Evolutionary conservation across 2,329 filamentous ascomycete species (phyloP).

Genomic region (Fusarium sp.): DNA sequence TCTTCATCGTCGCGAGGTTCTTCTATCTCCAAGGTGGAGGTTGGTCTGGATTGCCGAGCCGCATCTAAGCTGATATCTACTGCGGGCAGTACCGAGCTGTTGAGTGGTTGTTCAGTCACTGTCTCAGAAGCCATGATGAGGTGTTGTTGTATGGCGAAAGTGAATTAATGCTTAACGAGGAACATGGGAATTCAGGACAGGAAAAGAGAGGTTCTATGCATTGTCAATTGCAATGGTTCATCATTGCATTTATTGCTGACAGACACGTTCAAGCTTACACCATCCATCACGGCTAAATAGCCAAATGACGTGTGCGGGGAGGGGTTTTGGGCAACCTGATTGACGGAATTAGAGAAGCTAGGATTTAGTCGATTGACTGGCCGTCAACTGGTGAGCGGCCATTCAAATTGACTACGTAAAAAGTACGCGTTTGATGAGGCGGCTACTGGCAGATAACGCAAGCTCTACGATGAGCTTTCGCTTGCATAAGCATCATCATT

Average conservation of each 20-base stretch:
- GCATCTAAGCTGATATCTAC: neutral
- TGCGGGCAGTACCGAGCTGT: accelerated
- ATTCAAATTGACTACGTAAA: neutral
- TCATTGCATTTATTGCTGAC: slow-evolving; percentile 6
- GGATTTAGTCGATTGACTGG: too few relatives aligned
- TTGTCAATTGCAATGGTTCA: too few relatives aligned
- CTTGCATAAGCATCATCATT: too few relatives aligned
- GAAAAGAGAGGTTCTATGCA: accelerated
- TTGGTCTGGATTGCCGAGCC: neutral
- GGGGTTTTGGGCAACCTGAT: neutral
- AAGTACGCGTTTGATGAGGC: neutral
- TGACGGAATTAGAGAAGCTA: neutral
- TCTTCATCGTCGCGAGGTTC: slow-evolving; percentile 9
- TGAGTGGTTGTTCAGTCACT: neutral
- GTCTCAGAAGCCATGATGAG: slow-evolving; percentile 13
- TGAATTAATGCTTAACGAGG: accelerated
- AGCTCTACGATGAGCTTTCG: neutral
- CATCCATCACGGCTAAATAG: neutral
- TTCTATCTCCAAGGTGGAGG: slow-evolving; percentile 8
- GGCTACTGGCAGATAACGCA: accelerated
- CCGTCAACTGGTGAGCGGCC: neutral
- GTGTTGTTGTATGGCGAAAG: accelerated
- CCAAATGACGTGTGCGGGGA: neutral
- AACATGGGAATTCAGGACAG: accelerated
- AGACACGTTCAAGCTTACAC: neutral